Conservation (phyloP, 78 protist species). For the slime mould (Dictyostelium discoideum) region DNA sequence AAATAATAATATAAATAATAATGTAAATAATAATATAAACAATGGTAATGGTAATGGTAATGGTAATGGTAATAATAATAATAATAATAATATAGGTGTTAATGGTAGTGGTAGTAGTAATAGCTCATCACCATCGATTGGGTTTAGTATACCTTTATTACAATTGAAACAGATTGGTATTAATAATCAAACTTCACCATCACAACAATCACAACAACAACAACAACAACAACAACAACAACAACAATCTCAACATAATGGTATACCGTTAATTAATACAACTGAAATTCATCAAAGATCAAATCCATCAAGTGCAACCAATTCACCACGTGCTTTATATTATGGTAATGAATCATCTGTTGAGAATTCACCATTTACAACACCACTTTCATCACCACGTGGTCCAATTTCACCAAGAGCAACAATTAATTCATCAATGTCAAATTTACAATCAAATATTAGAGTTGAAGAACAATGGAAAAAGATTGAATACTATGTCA, state of each 20-base stretch:
- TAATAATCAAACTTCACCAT: neutral
- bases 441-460: neutral
- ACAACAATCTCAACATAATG: neutral
- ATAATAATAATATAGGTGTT: neutral
- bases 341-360: constrained; percentile 9
- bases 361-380: constrained; percentile 12
- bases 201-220: neutral
- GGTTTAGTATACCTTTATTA: neutral
- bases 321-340: constrained; percentile 32
- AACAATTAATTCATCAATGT: constrained; percentile 2
- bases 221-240: neutral
- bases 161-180: neutral
- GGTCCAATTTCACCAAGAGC: neutral
- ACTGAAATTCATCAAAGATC: neutral
- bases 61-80: too few relatives aligned
- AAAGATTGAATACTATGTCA: constrained; percentile 51
- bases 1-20: neutral
- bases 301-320: neutral
- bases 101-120: neutral
- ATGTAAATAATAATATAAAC: neutral
- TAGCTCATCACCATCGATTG: neutral
- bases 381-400: constrained; percentile 14
- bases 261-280: neutral
- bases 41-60: neutral
- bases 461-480: constrained; percentile 66